Evolutionary conservation across 768 basidiomycete species (phyloP).

Genomic region (Nevesoporus exiguus): DNA sequence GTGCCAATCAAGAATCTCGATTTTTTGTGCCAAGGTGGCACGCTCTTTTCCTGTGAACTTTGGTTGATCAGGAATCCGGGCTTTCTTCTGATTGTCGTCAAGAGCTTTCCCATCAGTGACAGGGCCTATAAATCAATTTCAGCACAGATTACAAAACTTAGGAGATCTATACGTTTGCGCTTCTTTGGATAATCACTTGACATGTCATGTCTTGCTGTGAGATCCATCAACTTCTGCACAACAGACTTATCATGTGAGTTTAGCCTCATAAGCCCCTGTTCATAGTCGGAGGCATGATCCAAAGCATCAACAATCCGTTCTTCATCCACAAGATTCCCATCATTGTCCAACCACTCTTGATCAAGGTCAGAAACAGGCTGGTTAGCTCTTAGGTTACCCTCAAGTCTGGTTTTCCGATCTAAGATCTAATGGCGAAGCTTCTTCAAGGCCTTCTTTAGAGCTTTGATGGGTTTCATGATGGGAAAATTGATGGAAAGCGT

Average conservation of each 20-base stretch:
- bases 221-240: neutral
- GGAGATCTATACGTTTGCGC: no score
- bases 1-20: no score
- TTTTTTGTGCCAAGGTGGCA: slow-evolving; percentile 33
- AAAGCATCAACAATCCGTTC: neutral
- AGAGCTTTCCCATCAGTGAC: no score
- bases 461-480: neutral
- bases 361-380: neutral
- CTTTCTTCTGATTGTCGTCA: no score
- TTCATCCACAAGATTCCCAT: neutral
- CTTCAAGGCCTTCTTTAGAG: neutral
- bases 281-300: neutral
- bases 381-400: neutral
- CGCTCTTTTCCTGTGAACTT: slow-evolving; percentile 10
- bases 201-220: no score
- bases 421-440: neutral
- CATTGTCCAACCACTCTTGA: neutral
- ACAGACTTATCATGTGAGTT: neutral
- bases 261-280: neutral
- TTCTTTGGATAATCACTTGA: neutral
- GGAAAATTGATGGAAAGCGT: no score
- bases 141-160: no score
- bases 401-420: neutral
- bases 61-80: no score
- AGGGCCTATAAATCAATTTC: no score